Conservation (phyloP, 163 green algal genomes). For the Prototheca wickerhamii region DNA sequence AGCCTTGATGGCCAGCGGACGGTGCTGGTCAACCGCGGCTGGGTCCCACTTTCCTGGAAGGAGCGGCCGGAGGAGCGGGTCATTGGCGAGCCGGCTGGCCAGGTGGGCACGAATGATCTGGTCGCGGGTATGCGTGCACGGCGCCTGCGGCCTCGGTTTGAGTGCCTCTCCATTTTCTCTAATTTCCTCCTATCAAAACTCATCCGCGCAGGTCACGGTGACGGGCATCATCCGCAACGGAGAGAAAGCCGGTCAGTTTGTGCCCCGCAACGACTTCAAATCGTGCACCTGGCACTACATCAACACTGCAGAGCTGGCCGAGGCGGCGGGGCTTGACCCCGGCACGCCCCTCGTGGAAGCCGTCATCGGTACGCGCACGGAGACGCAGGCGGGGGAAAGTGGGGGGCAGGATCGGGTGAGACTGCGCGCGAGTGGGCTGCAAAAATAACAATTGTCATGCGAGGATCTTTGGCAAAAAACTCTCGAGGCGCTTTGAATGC, state of each 20-base stretch:
- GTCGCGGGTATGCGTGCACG: no score
- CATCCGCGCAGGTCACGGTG: slow-evolving; percentile 8
- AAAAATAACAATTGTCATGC: no score
- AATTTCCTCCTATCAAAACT: background rate
- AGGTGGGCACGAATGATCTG: no score
- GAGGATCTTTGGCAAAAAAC: no score
- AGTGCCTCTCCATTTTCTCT: no score
- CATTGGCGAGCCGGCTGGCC: slow-evolving; percentile 2
- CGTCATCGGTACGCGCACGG: slow-evolving; percentile 6
- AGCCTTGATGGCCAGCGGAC: slow-evolving; percentile 5
- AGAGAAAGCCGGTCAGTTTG: slow-evolving; percentile 54
- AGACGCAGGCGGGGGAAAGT: slow-evolving; percentile 17
- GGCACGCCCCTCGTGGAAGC: slow-evolving; percentile 49
- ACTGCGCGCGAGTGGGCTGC: no score
- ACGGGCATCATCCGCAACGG: slow-evolving; percentile 35
- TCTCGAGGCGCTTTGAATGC: no score
- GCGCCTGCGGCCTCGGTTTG: no score
- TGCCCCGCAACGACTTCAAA: slow-evolving; percentile 47
- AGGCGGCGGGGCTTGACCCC: slow-evolving; percentile 27
- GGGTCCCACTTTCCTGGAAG: slow-evolving; percentile 47
- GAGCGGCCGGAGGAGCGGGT: background rate
- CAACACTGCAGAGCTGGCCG: slow-evolving; percentile 42
- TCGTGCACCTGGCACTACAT: slow-evolving; percentile 50
- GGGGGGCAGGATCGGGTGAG: background rate
- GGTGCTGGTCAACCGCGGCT: slow-evolving; percentile 52